Evolutionary conservation across 345 rosid species (phyloP).

Genomic region (Turritis glabra): DNA sequence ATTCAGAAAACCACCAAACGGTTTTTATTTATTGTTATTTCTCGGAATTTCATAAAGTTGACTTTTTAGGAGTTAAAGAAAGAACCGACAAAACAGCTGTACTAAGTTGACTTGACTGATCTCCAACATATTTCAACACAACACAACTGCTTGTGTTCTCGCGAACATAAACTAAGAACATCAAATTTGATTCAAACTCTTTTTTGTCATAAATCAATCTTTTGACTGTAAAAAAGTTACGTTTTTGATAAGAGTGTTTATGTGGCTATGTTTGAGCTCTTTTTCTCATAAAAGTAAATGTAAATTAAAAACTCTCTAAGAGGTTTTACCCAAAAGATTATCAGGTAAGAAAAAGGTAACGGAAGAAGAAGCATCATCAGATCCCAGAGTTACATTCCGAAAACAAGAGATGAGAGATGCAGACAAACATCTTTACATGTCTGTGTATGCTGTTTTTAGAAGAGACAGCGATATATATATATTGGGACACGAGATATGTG

Average conservation of each 20-base stretch:
- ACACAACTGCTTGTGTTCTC: not conserved
- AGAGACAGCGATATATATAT: slow-evolving; percentile 20
- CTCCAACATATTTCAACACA: not conserved
- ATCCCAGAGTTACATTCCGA: slow-evolving; percentile 37
- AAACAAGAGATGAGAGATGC: slow-evolving; percentile 41
- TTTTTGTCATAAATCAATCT: not conserved
- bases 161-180: no score
- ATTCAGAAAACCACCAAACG: not conserved
- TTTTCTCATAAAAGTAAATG: slow-evolving; percentile 3
- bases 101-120: slow-evolving; percentile 6
- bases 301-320: slow-evolving; percentile 16
- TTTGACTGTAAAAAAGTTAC: not conserved
- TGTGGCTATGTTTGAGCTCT: slow-evolving; percentile 8
- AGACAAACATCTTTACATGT: slow-evolving; percentile 45
- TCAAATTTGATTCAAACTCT: not conserved
- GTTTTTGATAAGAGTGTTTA: no score
- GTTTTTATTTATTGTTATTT: not conserved
- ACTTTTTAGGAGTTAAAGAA: not conserved
- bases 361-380: slow-evolving; percentile 28
- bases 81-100: not conserved
- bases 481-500: slow-evolving; percentile 18
- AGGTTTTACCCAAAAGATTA: slow-evolving; percentile 26
- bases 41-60: slow-evolving; percentile 1
- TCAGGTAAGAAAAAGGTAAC: slow-evolving; percentile 19
- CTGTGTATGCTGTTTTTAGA: slow-evolving; percentile 36